Percentiles rank a stretch among this genome's conserved stretches.
These are phyloP conservation scores for Neltuma alba DNA, from an alignment of 306 rosid species.

Conservation along the genomic window DNA sequence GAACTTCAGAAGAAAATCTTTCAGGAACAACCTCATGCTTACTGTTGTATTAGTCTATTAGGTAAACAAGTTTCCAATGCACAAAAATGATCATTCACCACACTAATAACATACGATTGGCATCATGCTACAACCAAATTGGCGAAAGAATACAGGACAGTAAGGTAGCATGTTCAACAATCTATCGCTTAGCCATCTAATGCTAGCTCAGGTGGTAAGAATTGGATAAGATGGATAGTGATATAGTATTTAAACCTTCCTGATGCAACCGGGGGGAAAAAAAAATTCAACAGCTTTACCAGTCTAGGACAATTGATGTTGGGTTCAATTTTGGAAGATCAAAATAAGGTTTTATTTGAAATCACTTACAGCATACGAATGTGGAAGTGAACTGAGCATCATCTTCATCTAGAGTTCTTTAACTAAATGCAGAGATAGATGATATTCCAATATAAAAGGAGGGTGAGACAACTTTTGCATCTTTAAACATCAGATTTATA, in stretches of 20 bases:
- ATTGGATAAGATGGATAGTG: neutral
- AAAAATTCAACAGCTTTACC: neutral
- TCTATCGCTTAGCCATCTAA: neutral
- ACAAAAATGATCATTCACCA: neutral
- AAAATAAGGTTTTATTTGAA: neutral
- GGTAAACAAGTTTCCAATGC: neutral
- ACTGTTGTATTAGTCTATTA: neutral
- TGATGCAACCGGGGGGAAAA: neutral
- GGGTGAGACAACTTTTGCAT: too few relatives aligned
- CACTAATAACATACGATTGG: neutral
- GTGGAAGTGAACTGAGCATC: neutral
- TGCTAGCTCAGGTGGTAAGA: neutral
- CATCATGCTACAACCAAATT: conserved; percentile 5
- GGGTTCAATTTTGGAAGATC: neutral
- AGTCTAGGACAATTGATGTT: neutral
- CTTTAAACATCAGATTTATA: too few relatives aligned
- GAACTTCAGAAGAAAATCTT: neutral
- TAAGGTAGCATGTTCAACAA: neutral
- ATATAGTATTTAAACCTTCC: neutral
- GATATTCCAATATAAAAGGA: too few relatives aligned
- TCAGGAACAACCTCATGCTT: neutral
- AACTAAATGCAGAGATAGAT: neutral
- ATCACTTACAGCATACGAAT: neutral
- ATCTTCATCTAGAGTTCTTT: conserved; percentile 14
- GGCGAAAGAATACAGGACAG: neutral